Evolutionary conservation across 1,284 basidiomycete species (phyloP), one percentile per base, ranked within the genome.

Genomic region (Stygiomarasmius scandens): DNA sequence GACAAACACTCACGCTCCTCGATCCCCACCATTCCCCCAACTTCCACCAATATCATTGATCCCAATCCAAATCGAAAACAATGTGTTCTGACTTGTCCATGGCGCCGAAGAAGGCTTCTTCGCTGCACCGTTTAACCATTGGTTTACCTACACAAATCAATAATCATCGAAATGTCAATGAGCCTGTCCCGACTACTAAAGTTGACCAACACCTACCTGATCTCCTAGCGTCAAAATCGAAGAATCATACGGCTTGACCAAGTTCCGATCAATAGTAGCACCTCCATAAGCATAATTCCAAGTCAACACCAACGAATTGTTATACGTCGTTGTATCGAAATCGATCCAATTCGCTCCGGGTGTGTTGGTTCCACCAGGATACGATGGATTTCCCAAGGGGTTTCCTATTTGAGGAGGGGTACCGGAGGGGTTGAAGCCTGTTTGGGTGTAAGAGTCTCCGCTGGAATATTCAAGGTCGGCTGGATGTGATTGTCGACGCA

Each of bases 201-300:
- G 14, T 14, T 34, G 14, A 14, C 32, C 32, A 34, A 34, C 6
- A 19, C 25, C 27, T 9, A 53, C 52, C 65, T 85, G 83, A 62
- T 86, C 83, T 1, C 74, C 79, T 53, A 86, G 63, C 5, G 79
- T 80, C 10, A 79, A 67, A 16, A 85, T 78, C 1, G 77, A 80
- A 2, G 82, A 73, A 44, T 69, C 65, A 63, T 75, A 84, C 1
- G 84, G 82, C 5, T 71, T 56, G 34, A 85, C 83, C 25, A 85
- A 75, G 19, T 59, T 74, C 1, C 79, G 74, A 64, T 85, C 76
- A 60, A 85, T 85, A 19, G 82, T 85, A 16, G 84, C 83, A 19
- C 83, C 83, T 36, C 83, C 82, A 61, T 82, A 84, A 1, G 84
- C 83, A 61, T 80, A 85, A 68, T 86, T 85, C 71, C 84, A 86